Base-by-base conservation (phyloP, 2,329 filamentous ascomycete species). In the Mycogone perniciosa region DNA sequence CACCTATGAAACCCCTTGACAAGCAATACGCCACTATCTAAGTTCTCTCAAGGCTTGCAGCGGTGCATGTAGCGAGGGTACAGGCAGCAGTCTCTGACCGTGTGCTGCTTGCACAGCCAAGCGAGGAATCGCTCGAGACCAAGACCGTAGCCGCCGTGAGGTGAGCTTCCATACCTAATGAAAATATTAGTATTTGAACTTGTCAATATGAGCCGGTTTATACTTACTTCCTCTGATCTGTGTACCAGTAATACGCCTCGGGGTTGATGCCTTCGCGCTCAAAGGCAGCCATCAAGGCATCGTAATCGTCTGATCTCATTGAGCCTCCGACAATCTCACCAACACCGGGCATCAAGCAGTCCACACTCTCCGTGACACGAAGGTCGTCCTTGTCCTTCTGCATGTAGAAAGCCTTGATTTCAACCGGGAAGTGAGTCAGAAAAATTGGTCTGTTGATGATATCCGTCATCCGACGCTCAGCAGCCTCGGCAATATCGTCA, bases 381-480 rank as follows among this genome's bases (percentile, higher is more conserved):
- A 71, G 74, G 65, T 99, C 93, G 31, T 79, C 71, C 40, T 78
- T 76, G 61, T 92, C 93, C 72, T 86, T 91, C 72, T 91, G 86
- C 93, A 99, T 99, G 80, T 99, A 99, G 71, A 99, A 99, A 1
- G 93, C 88, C 79, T 99, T 99, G 79, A 99, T 96, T 74, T 92
- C 89, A 53, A 85, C 85, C 20, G 93, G 93, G 82, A 99, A 99
- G 73, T 97, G 92, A 2, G 92, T 97, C 39, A 97, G 79, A 76
- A 97, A 89, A 70, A 99, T 96, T 55, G 93, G 93, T 49, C 82
- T 76, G 82, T 95, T 93, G 77, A 99, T 95, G 60, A 86, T 87
- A 68, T 99, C 93, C 1, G 92, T 97, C 93, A 99, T 99, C 67
- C 79, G 82, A 62, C 93, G 87, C 79, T 99, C 93, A 9, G 93